Evolutionary conservation across 2,329 filamentous ascomycete species (phyloP).

Genomic region (Sporothrix inflata): DNA sequence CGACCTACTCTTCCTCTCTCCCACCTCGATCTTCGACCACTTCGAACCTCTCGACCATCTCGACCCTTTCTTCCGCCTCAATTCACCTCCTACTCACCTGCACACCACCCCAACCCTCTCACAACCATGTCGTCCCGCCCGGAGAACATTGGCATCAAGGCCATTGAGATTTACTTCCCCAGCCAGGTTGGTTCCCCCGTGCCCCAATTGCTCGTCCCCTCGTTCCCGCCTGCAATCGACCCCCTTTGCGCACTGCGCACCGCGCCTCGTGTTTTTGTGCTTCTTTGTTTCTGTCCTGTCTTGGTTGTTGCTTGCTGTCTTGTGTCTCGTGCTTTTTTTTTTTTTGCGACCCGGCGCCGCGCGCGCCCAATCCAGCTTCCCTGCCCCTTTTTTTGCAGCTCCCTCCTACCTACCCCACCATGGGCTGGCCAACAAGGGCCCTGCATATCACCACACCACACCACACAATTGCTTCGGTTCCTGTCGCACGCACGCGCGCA

Average conservation of each 20-base stretch:
- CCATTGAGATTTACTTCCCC: slow-evolving; percentile 88
- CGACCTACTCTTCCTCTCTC: neutral
- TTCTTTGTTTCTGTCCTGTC: neutral
- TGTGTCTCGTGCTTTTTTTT: slow-evolving; percentile 17
- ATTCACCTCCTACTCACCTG: neutral
- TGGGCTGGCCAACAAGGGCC: slow-evolving; percentile 12
- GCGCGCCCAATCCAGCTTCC: neutral
- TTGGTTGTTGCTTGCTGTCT: neutral
- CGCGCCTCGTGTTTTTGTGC: neutral
- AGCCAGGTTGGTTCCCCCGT: slow-evolving; percentile 67
- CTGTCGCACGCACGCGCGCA: neutral
- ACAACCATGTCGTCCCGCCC: slow-evolving; percentile 71
- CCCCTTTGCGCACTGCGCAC: neutral
- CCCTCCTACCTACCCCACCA: slow-evolving; percentile 17
- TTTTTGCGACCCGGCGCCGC: slow-evolving; percentile 13
- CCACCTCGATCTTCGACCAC: slow-evolving; percentile 14
- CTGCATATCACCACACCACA: slow-evolving; percentile 16
- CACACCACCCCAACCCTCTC: neutral
- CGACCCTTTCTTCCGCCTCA: neutral
- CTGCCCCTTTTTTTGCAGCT: slow-evolving; percentile 19
- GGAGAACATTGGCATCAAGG: slow-evolving; percentile 89
- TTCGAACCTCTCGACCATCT: neutral
- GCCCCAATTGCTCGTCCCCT: neutral
- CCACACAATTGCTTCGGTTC: neutral
- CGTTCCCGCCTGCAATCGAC: too few species aligned